Evolutionary conservation across 352 stramenopile species (phyloP).

Genomic region (Salisapilia sapeloensis): DNA sequence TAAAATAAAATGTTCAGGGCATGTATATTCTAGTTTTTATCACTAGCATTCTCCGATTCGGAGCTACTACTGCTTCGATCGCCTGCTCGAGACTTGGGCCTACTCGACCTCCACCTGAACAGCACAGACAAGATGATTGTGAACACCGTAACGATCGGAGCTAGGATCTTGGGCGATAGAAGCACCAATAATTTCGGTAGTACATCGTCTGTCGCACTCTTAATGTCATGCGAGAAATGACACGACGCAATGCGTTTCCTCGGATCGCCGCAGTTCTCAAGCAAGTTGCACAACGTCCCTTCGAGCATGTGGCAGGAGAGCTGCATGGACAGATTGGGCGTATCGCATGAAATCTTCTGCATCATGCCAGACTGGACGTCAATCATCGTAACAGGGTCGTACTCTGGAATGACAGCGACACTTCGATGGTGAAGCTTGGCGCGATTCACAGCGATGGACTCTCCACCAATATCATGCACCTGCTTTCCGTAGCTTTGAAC

Average conservation of each 20-base stretch:
- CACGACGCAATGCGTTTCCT: slow-evolving; percentile 42
- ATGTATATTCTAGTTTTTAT: no score
- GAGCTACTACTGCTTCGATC: no score
- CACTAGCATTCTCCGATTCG: no score
- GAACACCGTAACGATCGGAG: slow-evolving; percentile 22
- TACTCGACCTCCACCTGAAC: slow-evolving; percentile 7
- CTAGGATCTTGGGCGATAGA: slow-evolving; percentile 35
- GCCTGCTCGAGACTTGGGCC: no score
- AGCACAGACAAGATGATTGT: slow-evolving; percentile 49
- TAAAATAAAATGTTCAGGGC: no score
- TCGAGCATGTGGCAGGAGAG: slow-evolving; percentile 86
- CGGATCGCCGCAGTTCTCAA: slow-evolving; percentile 58
- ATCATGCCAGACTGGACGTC: slow-evolving; percentile 78
- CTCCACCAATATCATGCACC: slow-evolving; percentile 61
- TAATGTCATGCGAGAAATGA: slow-evolving; percentile 61
- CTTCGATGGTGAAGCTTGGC: slow-evolving; percentile 64
- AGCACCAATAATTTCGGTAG: slow-evolving; percentile 20
- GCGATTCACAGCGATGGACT: slow-evolving; percentile 50
- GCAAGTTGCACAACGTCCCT: slow-evolving; percentile 68
- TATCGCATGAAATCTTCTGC: slow-evolving; percentile 82
- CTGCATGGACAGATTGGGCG: slow-evolving; percentile 75
- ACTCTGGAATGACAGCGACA: slow-evolving; percentile 77
- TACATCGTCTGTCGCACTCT: slow-evolving; percentile 52
- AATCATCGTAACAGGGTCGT: slow-evolving; percentile 81
- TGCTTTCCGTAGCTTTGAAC: slow-evolving; percentile 84